These are phyloP conservation scores for Leucocoprinus sp. DNA, from an alignment of 768 basidiomycete species.

Conservation along the genomic window DNA sequence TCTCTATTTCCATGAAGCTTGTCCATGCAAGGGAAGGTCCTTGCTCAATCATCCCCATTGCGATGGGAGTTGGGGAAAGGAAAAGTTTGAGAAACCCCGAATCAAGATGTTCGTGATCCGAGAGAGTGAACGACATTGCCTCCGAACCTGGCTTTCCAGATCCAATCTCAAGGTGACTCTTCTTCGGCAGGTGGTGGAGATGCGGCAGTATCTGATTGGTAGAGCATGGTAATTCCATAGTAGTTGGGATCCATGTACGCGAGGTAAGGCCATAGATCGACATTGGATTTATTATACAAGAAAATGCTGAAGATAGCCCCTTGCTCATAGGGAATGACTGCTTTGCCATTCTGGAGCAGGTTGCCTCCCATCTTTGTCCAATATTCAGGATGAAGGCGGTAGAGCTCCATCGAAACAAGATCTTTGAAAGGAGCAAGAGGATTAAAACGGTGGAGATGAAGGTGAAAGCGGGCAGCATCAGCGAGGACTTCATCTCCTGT, in stretches of 20 bases:
- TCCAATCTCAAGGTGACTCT: conserved; percentile 31
- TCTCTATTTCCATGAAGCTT: conserved; percentile 7
- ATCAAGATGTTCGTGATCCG: conserved; percentile 28
- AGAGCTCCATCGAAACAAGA: conserved; percentile 46
- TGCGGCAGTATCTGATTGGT: conserved; percentile 35
- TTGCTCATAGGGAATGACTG: conserved; percentile 35
- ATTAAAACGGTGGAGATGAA: conserved; percentile 47
- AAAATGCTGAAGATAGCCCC: conserved; percentile 38
- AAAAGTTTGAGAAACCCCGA: conserved; percentile 53
- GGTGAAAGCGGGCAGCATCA: conserved; percentile 51
- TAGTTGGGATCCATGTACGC: conserved; percentile 52
- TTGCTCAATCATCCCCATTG: conserved; percentile 44
- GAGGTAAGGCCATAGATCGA: conserved; percentile 56
- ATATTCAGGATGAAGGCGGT: conserved; percentile 35
- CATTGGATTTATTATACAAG: conserved; percentile 40
- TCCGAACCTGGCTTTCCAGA: conserved; percentile 36
- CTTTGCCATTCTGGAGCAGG: conserved; percentile 38
- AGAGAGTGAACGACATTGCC: conserved; percentile 36
- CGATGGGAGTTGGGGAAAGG: conserved; percentile 41
- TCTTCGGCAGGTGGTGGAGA: conserved; percentile 35
- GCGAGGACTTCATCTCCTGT: conserved; percentile 34
- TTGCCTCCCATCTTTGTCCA: conserved; percentile 38
- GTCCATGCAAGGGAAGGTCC: conserved; percentile 16
- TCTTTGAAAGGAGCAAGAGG: conserved; percentile 36
- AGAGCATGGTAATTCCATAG: conserved; percentile 46